Evolutionary conservation across 2,329 filamentous ascomycete genomes (phyloP).

Genomic region (Calonectria pauciramosa): DNA sequence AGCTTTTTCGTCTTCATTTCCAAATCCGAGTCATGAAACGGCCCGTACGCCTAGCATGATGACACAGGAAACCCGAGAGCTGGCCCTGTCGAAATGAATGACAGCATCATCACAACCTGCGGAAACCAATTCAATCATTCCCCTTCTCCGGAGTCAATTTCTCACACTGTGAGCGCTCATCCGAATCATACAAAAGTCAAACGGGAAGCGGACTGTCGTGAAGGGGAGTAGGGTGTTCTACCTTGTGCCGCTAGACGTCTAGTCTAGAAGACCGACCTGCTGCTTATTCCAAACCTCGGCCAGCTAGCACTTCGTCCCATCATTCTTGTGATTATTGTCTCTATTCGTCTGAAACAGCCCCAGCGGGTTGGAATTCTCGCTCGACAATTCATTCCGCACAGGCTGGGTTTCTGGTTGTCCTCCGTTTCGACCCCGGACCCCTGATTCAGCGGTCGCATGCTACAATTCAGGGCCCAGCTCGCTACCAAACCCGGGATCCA

Average conservation of each 20-base stretch:
- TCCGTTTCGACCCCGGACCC: not conserved
- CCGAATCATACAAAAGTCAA: not conserved
- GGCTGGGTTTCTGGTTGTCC: not conserved
- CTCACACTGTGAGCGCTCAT: not conserved
- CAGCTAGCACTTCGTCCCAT: conserved; percentile 8
- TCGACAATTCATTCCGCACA: not conserved
- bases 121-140: not conserved
- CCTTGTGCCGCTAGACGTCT: not conserved
- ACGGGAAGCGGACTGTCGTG: not conserved
- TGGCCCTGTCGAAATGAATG: not conserved
- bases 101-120: not conserved
- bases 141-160: not conserved
- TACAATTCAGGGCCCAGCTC: not conserved
- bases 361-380: not conserved
- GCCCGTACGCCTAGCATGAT: not conserved
- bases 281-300: not conserved
- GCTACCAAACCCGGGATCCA: not conserved
- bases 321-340: not conserved
- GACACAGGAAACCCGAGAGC: not conserved
- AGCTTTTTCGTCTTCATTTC: not conserved
- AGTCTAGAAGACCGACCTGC: conserved; percentile 10
- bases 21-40: conserved; percentile 19
- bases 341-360: conserved; percentile 17
- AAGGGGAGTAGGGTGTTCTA: not conserved
- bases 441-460: not conserved